Evolutionary conservation across 441 rosid species (phyloP).

Genomic region (Pelargonium fulgidum): DNA sequence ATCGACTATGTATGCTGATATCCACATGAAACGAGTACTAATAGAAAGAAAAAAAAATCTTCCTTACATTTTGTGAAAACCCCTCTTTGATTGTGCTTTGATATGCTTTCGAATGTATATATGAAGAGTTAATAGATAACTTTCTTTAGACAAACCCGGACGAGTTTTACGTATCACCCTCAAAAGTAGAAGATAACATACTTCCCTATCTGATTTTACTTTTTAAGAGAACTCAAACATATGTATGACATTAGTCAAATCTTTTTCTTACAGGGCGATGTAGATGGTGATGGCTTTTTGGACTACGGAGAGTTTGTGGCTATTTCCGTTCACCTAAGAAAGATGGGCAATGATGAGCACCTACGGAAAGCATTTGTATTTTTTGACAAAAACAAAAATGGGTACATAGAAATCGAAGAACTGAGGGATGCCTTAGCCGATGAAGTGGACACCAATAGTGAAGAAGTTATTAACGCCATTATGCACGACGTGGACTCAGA

Average conservation of each 20-base stretch:
- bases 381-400: constrained; percentile 47
- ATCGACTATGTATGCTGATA: too few relatives aligned
- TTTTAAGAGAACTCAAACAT: neutral
- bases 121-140: too few relatives aligned
- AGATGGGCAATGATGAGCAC: constrained; percentile 66
- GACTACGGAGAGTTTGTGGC: constrained; percentile 65
- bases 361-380: constrained; percentile 58
- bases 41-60: too few relatives aligned
- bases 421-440: constrained; percentile 51
- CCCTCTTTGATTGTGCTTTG: too few relatives aligned
- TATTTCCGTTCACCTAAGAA: constrained; percentile 60
- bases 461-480: constrained; percentile 59
- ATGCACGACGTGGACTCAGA: constrained; percentile 71
- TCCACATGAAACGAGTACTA: too few relatives aligned
- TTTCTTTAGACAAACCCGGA: too few relatives aligned
- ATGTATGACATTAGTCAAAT: neutral
- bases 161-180: too few relatives aligned
- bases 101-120: too few relatives aligned
- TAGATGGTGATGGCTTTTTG: constrained; percentile 50
- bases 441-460: constrained; percentile 47
- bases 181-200: too few relatives aligned
- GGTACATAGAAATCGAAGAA: constrained; percentile 61
- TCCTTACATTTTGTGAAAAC: too few relatives aligned
- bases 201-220: too few relatives aligned
- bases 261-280: constrained; percentile 46